Evolutionary conservation across 2,329 filamentous ascomycete genomes (phyloP).

Genomic region (Colletotrichum sojae): DNA sequence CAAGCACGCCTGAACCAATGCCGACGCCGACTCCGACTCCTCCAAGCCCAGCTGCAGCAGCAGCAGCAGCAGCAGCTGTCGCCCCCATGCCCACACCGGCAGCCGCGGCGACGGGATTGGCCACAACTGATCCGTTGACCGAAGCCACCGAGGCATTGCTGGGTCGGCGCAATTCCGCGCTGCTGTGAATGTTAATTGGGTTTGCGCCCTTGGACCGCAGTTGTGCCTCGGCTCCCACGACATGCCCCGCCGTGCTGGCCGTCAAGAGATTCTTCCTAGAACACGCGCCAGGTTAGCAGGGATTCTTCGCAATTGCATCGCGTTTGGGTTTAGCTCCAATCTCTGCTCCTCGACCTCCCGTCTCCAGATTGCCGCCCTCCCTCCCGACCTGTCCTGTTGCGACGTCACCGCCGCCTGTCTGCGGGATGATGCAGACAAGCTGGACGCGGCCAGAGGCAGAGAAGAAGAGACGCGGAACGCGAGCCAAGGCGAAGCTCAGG

Average conservation of each 20-base stretch:
- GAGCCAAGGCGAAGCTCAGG: too few relatives aligned
- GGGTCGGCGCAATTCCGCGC: conserved; percentile 55
- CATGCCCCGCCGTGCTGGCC: conserved; percentile 52
- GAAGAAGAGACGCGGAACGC: too few relatives aligned
- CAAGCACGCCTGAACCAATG: conserved; percentile 35
- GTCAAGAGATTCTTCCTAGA: conserved; percentile 61
- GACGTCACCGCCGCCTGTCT: too few relatives aligned
- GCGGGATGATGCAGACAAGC: too few relatives aligned
- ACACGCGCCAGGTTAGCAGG: conserved; percentile 12
- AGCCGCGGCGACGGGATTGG: conserved; percentile 24
- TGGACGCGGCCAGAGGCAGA: too few relatives aligned
- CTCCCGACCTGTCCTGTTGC: too few relatives aligned
- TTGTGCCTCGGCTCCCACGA: conserved; percentile 60
- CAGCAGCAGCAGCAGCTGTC: conserved; percentile 17
- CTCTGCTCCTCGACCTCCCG: conserved; percentile 5
- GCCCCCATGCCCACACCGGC: conserved; percentile 20
- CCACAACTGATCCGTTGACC: conserved; percentile 44
- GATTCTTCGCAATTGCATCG: conserved; percentile 1
- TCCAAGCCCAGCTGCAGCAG: conserved; percentile 29
- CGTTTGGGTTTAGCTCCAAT: neutral
- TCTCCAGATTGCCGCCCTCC: neutral
- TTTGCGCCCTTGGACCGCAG: conserved; percentile 54
- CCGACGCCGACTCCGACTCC: conserved; percentile 41
- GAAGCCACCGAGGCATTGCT: conserved; percentile 49
- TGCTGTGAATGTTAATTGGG: conserved; percentile 53